Conservation (phyloP, 345 rosid genomes). For the Lagerstroemia speciosa region DNA sequence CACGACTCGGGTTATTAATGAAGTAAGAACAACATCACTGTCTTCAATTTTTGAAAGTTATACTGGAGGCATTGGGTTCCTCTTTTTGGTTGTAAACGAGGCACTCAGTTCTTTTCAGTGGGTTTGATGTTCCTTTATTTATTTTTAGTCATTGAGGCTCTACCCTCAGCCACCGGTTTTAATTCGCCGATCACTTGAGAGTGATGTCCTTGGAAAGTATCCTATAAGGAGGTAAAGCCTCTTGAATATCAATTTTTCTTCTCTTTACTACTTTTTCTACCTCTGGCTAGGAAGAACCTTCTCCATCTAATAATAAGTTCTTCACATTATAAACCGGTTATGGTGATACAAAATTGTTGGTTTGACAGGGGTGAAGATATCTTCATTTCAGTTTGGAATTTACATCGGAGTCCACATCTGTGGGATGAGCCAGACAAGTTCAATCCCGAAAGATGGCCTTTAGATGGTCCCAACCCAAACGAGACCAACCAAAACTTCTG, state of each 20-base stretch:
- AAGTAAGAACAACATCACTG: slow-evolving; percentile 32
- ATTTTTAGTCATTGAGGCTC: slow-evolving; percentile 67
- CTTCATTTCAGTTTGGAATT: slow-evolving; percentile 89
- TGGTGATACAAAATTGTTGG: not conserved
- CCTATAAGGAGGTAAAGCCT: slow-evolving; percentile 57
- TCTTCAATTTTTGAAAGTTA: not conserved
- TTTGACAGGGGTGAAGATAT: slow-evolving; percentile 70
- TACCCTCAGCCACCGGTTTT: slow-evolving; percentile 97
- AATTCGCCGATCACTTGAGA: slow-evolving; percentile 73
- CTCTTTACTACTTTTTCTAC: not conserved
- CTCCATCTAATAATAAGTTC: not conserved
- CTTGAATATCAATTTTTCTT: not conserved
- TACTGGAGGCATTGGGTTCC: not conserved
- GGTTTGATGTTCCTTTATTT: not conserved
- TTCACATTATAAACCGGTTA: not conserved
- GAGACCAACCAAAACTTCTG: slow-evolving; percentile 89
- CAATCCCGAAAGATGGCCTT: slow-evolving; percentile 95
- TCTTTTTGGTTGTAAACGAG: not conserved
- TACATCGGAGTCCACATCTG: slow-evolving; percentile 72
- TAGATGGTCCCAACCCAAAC: slow-evolving; percentile 92
- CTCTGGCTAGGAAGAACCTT: not conserved
- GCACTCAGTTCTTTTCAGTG: not conserved
- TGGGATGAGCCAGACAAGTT: slow-evolving; percentile 79
- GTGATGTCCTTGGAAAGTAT: slow-evolving; percentile 70
- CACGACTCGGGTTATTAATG: slow-evolving; percentile 86